Conservation (phyloP, 495 filamentous ascomycete species). For the Pseudevernia furfuracea region DNA sequence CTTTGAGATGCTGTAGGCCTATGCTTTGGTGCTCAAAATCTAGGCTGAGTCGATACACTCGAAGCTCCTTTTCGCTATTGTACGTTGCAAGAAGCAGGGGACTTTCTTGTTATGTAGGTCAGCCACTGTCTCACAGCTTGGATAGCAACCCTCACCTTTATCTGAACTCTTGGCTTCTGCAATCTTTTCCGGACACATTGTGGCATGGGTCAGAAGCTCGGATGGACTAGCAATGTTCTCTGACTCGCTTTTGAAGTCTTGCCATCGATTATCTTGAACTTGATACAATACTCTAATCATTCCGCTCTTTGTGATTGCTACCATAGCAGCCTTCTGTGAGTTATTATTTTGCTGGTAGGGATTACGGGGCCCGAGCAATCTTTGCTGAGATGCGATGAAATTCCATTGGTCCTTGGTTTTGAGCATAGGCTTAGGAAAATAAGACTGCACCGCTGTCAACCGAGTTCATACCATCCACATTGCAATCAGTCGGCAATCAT, state of each 20-base stretch:
- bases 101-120: constrained; percentile 34
- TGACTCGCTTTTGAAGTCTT: constrained; percentile 58
- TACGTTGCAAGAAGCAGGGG: constrained; percentile 56
- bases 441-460: constrained; percentile 10
- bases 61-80: constrained; percentile 59
- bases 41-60: constrained; percentile 52
- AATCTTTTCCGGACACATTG: constrained; percentile 43
- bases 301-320: constrained; percentile 64
- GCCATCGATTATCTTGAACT: constrained; percentile 55
- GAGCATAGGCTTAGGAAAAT: constrained; percentile 42
- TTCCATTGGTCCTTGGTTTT: constrained; percentile 46
- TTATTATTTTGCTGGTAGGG: constrained; percentile 37
- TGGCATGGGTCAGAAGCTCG: constrained; percentile 70
- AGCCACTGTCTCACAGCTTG: background rate
- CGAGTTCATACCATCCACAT: constrained; percentile 6
- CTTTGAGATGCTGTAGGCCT: constrained; percentile 40
- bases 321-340: constrained; percentile 51
- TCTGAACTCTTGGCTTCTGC: constrained; percentile 51
- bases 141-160: constrained; percentile 4
- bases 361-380: constrained; percentile 55
- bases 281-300: constrained; percentile 64
- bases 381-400: constrained; percentile 43
- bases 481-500: constrained; percentile 24
- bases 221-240: constrained; percentile 61
- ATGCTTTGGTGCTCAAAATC: constrained; percentile 44